These are phyloP conservation scores for Lyophyllum decastes DNA, from an alignment of 768 basidiomycete species.

Conservation along the genomic window DNA sequence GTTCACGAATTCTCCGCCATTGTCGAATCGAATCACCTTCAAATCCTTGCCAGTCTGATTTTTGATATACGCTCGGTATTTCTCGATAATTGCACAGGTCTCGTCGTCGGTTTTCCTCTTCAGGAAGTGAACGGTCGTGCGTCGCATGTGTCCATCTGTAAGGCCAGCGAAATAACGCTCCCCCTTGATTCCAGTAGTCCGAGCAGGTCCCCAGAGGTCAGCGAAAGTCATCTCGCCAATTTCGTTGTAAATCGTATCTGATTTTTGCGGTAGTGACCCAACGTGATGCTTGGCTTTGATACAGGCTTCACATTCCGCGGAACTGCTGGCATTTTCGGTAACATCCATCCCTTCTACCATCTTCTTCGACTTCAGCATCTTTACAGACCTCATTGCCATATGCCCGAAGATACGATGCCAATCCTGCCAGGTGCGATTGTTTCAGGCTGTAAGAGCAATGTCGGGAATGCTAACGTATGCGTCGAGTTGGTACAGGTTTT, in stretches of 20 bases:
- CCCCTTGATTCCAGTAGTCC: conserved; percentile 19
- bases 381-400: too few species aligned
- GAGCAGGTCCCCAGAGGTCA: conserved; percentile 35
- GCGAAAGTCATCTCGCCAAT: conserved; percentile 3
- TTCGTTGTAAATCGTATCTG: conserved; percentile 16
- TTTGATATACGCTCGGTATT: too few species aligned
- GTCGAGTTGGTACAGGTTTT: conserved; percentile 20
- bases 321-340: conserved; percentile 14
- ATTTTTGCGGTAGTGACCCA: conserved; percentile 30
- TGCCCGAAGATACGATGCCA: conserved; percentile 30
- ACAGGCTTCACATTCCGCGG: conserved; percentile 31
- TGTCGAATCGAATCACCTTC: too few species aligned
- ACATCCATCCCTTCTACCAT: conserved; percentile 24
- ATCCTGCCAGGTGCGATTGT: conserved; percentile 24
- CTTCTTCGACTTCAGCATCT: too few species aligned
- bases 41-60: too few species aligned
- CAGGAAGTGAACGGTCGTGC: conserved; percentile 10
- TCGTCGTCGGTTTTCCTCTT: conserved; percentile 17
- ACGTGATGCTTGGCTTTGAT: conserved; percentile 34
- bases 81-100: conserved; percentile 5
- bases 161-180: conserved; percentile 24
- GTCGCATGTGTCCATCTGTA: conserved; percentile 21
- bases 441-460: conserved; percentile 1
- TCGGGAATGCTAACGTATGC: conserved; percentile 7
- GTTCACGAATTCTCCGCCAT: too few species aligned